Conservation (phyloP, 306 rosid species). For the Notholithocarpus densiflorus region DNA sequence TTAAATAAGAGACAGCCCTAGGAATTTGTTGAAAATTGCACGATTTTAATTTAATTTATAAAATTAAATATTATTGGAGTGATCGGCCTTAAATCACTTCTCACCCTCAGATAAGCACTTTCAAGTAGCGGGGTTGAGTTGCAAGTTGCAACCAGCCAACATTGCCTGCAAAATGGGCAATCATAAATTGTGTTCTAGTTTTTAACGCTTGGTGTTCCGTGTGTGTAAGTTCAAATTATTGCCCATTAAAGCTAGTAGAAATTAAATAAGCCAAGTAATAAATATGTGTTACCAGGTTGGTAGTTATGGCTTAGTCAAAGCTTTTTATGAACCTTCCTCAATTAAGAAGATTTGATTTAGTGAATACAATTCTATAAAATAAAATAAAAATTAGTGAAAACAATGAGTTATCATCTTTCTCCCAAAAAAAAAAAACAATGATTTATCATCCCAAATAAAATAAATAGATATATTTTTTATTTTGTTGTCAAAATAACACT, state of each 20-base stretch:
- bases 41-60: neutral
- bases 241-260: neutral
- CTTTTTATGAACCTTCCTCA: too few relatives aligned
- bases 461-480: too few relatives aligned
- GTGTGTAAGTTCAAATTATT: neutral
- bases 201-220: too few relatives aligned
- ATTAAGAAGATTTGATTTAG: too few relatives aligned
- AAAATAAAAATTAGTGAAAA: too few relatives aligned
- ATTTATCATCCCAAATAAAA: too few relatives aligned
- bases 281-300: neutral
- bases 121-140: neutral
- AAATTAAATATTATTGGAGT: neutral
- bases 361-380: too few relatives aligned
- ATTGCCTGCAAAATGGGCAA: neutral
- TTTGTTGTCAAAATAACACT: too few relatives aligned
- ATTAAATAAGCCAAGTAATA: neutral
- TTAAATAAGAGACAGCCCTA: neutral
- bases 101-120: too few relatives aligned
- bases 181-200: neutral
- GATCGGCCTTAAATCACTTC: neutral
- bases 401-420: too few relatives aligned
- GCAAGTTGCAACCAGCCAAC: neutral
- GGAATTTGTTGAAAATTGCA: neutral
- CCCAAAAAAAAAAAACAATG: too few relatives aligned
- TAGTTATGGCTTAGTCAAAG: neutral